These are phyloP conservation scores for Beta vulgaris DNA, from an alignment of 148 eudicot species.

Conservation along the genomic window DNA sequence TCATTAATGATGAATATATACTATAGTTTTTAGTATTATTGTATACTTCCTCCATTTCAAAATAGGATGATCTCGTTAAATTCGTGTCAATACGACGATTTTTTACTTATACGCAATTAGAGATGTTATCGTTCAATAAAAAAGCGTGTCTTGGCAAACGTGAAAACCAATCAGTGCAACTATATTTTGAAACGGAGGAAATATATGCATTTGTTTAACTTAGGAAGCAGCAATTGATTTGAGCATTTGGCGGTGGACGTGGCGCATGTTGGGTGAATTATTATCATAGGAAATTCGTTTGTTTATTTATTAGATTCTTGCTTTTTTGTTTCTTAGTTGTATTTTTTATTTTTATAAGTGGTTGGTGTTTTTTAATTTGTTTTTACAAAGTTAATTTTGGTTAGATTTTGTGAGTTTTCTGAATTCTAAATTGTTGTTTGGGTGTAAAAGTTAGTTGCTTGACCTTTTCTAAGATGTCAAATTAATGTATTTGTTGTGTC, in stretches of 20 bases:
- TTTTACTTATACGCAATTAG: too few species aligned
- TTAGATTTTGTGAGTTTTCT: slow-evolving; percentile 24
- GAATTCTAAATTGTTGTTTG: background rate
- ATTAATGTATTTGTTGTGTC: background rate
- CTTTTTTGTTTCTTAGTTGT: background rate
- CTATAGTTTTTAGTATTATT: too few species aligned
- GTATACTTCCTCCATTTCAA: too few species aligned
- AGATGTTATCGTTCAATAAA: too few species aligned
- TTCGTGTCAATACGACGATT: too few species aligned
- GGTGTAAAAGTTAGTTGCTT: slow-evolving; percentile 19
- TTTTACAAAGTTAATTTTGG: slow-evolving; percentile 7
- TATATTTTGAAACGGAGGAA: too few species aligned
- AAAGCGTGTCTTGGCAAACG: too few species aligned
- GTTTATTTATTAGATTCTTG: background rate
- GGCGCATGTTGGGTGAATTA: slow-evolving; percentile 21
- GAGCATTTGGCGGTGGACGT: slow-evolving; percentile 23
- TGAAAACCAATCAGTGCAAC: too few species aligned
- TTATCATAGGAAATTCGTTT: background rate
- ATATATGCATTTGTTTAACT: background rate
- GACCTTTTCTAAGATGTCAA: slow-evolving; percentile 7
- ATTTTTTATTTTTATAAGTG: slow-evolving; percentile 9
- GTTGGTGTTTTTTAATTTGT: slow-evolving; percentile 9
- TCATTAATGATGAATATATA: background rate
- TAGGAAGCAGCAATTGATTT: background rate
- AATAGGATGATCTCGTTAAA: too few species aligned